Evolutionary conservation across 2,329 filamentous ascomycete species (phyloP), one percentile per base, ranked within the genome.

Genomic region (Pseudogymnoascus sp.): DNA sequence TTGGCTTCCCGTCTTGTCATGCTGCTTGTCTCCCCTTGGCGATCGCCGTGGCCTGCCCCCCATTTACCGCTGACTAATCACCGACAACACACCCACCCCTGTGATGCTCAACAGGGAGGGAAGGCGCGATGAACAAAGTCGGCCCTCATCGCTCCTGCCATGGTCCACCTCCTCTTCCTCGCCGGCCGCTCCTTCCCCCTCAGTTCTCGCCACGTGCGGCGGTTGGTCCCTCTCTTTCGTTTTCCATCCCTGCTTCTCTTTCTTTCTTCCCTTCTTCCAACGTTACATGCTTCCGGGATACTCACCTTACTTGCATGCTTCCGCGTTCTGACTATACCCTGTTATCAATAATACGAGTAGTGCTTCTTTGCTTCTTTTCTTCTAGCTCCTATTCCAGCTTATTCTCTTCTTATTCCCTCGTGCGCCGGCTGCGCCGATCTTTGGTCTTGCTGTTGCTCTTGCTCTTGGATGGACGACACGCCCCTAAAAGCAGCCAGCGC

Each of bases 11-110:
- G 44, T 50, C 44, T 29, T 50, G 23, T 29, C 21, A 9, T 1
- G 44, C 21, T 50, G 44, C 44, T 50, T 50, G 44, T 50, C 44
- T 50, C 21, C n/a, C 44, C 44, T 50, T 50, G 44, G 44, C 44
- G 42, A 50, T 50, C 44, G 44, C 3, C 42, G 42, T 26, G 42
- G 21, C 21, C 26, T 46, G 21, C 21, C 21, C 13, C 13, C 21
- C 13, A 23, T 26, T 46, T n/a, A 26, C 13, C 1, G 42, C 42
- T 46, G 42, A 46, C 42, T 46, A 46, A 46, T 26, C 42, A 46
- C 13, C 13, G 4, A 26, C 23, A 26, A 26, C 23, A 3, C 23
- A 26, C 23, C 21, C 15, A 15, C 42, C 44, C 44, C 23, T 50
- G 44, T 29, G 44, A 29, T 29, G 21, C 15, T 50, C 13, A 26